These are phyloP conservation scores for Populus hybrid DNA, from an alignment of 441 rosid species.

Conservation along the genomic window DNA sequence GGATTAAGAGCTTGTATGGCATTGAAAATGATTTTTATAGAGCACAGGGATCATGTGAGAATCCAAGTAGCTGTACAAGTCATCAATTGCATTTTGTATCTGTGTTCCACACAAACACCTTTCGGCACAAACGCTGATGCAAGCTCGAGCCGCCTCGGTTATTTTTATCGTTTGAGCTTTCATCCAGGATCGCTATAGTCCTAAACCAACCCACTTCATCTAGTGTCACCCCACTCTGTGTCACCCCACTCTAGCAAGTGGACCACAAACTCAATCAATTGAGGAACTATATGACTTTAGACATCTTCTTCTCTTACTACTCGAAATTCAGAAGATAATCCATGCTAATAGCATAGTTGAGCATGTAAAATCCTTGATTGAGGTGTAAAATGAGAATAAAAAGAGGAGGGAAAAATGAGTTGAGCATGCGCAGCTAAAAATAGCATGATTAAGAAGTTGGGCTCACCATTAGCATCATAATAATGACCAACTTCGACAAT, in stretches of 20 bases:
- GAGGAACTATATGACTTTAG: constrained; percentile 39
- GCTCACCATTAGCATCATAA: background rate
- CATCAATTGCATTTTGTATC: too few relatives aligned
- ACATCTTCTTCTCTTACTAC: constrained; percentile 28
- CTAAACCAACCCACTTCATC: too few relatives aligned
- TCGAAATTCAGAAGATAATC: constrained; percentile 48
- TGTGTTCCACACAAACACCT: too few relatives aligned
- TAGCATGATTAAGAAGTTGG: background rate
- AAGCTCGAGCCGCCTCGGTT: too few relatives aligned
- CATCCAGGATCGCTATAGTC: too few relatives aligned
- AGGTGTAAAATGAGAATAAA: background rate
- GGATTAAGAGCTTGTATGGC: constrained; percentile 62
- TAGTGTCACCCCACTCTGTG: too few relatives aligned
- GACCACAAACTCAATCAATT: constrained; percentile 53
- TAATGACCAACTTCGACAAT: background rate
- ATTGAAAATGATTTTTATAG: constrained; percentile 55
- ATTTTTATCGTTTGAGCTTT: too few relatives aligned
- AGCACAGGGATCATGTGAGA: constrained; percentile 30
- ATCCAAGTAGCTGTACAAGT: too few relatives aligned
- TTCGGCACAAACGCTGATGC: too few relatives aligned
- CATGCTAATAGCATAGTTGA: constrained; percentile 17
- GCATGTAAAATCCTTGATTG: background rate
- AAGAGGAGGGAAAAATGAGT: background rate
- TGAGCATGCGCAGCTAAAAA: background rate
- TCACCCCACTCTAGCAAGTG: constrained; percentile 72